Evolutionary conservation across 1,139 yeast genomes (phyloP).

Genomic region (Pichia sp.): DNA sequence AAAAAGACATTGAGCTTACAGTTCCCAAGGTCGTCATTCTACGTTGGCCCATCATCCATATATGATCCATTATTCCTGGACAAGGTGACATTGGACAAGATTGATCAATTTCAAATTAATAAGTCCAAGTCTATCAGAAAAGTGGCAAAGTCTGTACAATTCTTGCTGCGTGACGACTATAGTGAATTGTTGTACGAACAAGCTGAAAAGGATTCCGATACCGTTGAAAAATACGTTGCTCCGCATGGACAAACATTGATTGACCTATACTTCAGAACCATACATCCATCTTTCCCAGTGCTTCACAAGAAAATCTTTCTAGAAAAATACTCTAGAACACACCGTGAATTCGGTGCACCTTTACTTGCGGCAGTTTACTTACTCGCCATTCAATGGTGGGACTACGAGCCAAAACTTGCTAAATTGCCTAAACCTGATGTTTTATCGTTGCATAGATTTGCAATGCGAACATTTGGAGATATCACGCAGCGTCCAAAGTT

Average conservation of each 20-base stretch:
- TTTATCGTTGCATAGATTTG: slow-evolving; percentile 52
- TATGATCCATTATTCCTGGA: slow-evolving; percentile 56
- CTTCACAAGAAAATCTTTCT: slow-evolving; percentile 69
- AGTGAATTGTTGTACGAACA: slow-evolving; percentile 54
- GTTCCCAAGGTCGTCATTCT: slow-evolving; percentile 70
- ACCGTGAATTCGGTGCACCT: slow-evolving; percentile 73
- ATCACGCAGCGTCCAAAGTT: slow-evolving; percentile 67
- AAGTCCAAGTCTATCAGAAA: slow-evolving; percentile 54
- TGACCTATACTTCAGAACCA: slow-evolving; percentile 64
- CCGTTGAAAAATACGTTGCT: slow-evolving; percentile 63
- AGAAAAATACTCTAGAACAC: slow-evolving; percentile 70
- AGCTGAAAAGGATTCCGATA: slow-evolving; percentile 63
- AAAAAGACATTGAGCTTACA: slow-evolving; percentile 38
- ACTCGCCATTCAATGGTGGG: slow-evolving; percentile 80
- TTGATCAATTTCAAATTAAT: slow-evolving; percentile 60
- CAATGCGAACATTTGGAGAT: slow-evolving; percentile 46
- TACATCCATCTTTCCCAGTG: slow-evolving; percentile 75
- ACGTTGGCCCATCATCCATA: slow-evolving; percentile 67
- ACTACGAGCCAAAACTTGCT: slow-evolving; percentile 63
- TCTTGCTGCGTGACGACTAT: slow-evolving; percentile 64
- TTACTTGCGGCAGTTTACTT: slow-evolving; percentile 69
- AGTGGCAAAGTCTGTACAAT: slow-evolving; percentile 59
- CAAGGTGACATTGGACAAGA: slow-evolving; percentile 43
- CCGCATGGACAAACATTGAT: slow-evolving; percentile 72
- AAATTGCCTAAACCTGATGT: slow-evolving; percentile 62